Evolutionary conservation across 2,329 filamentous ascomycete species (phyloP), one percentile per base, ranked within the genome.

Genomic region (Pseudogymnoascus sp.): DNA sequence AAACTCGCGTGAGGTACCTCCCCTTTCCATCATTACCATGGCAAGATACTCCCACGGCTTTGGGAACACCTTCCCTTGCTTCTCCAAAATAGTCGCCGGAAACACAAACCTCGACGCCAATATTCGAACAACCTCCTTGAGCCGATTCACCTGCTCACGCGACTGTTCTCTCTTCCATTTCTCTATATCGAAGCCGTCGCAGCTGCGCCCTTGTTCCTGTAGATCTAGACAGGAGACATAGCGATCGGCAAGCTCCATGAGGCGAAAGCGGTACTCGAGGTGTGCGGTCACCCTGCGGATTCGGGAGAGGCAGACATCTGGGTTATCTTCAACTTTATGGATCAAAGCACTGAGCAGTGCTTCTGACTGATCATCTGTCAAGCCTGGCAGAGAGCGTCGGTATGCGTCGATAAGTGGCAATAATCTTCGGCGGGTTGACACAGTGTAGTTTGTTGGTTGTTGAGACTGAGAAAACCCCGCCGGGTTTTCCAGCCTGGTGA

Each of bases 41-140:
- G 46, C 46, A 31, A 53, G 46, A 31, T 53, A 53, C n/a, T 53
- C 46, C 46, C 46, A 53, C 46, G 46, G 46, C n/a, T 53, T 53
- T 18, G 46, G 46, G 8, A 53, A 53, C 25, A 53, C 46, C n/a
- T 31, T 53, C 7, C 46, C 46, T 16, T 53, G 46, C 25, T 28
- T 53, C 8, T 31, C 46, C 7, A 53, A 16, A 31, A 53, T 53
- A 31, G 46, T 53, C 1, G 46, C 46, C 5, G 46, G 46, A 53
- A 53, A 53, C 3, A 53, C 25, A 31, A 31, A 53, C 4, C 9
- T 53, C 46, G 46, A 9, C 8, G 23, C 46, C 12, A 53, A 25
- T 31, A 31, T 53, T 3, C n/a, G 14, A 53, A 53, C 46, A 31
- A 53, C 25, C 25, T 31, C 25, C 2, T 9, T 16, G n/a, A 53